Percentiles rank a stretch among this genome's conserved stretches.
Evolutionary conservation across 805 yeast species (phyloP).

Genomic region (Kluyveromyces nonfermentans): DNA sequence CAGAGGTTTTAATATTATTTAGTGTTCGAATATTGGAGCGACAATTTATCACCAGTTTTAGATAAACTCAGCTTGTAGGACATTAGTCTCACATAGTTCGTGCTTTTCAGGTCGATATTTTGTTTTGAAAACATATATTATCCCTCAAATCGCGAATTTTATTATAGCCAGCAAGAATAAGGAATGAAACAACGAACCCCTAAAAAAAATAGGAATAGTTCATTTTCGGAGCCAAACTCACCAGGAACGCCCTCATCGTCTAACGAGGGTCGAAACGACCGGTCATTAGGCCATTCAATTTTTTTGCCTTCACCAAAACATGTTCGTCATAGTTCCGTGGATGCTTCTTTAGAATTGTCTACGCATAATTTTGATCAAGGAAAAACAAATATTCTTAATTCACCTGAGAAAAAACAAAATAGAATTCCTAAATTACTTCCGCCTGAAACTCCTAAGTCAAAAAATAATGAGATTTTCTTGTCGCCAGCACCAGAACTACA

Average conservation of each 20-base stretch:
- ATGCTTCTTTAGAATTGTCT: neutral
- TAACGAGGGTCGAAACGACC: constrained; percentile 10
- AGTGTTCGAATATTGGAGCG: too few relatives aligned
- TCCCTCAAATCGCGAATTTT: neutral
- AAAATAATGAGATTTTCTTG: constrained; percentile 23
- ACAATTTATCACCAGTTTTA: too few relatives aligned
- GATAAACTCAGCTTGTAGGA: too few relatives aligned
- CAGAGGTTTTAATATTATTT: too few relatives aligned
- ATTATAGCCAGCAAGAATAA: neutral
- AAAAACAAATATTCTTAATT: neutral
- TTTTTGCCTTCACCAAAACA: constrained; percentile 23
- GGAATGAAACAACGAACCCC: neutral
- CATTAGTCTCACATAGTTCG: neutral
- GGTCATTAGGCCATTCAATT: constrained; percentile 20
- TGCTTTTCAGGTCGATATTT: neutral
- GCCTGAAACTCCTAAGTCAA: constrained; percentile 28
- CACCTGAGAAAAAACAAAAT: constrained; percentile 5
- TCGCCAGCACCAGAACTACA: constrained; percentile 27
- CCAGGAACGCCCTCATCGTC: constrained; percentile 25
- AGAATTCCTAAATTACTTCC: constrained; percentile 16
- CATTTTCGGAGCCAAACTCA: constrained; percentile 3
- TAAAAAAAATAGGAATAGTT: neutral
- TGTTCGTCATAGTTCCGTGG: neutral
- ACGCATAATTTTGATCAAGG: neutral
- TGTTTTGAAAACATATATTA: neutral